Base-by-base conservation (phyloP, 208 protist genomes). In the Acanthamoeba polyphaga region DNA sequence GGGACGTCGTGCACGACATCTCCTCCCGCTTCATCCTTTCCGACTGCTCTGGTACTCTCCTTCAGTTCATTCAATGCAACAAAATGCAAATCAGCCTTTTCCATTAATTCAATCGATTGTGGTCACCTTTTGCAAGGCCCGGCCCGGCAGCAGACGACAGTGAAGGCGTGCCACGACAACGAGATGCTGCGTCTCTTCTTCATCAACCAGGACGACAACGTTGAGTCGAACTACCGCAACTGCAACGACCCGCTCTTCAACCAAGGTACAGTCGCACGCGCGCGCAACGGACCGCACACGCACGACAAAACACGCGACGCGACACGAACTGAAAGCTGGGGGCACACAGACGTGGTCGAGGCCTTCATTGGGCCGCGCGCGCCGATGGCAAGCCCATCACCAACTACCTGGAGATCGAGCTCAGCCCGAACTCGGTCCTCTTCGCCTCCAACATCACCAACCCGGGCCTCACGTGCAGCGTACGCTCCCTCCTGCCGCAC, bases 381-480 rank as follows among this genome's bases (percentile, higher is more conserved):
- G 34, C 34, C 15, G 38, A 80, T 46, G 72, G 72, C 4, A 80
- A 80, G 72, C 7, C 8, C 17, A 49, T 80, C 34, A 38, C 29
- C 32, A 80, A 80, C 32, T 80, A 80, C 38, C 72, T 80, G 24
- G 72, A 80, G 38, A 29, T 80, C 17, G 72, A 80, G 72, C 72
- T 80, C 34, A 80, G 72, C 72, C 72, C 72, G n/a, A 80, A 80
- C 72, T 80, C 72, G 38, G 72, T 80, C 72, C n/a, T 80, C 32
- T 80, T 80, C 72, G 72, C 72, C 15, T 80, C 72, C 72, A 80
- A 80, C 72, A 80, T 80, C 72, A 80, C 72, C 72, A 80, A 80
- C 72, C 72, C 72, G 72, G 38, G 34, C 72, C 72, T 80, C 32
- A n/a, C 34, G 34, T 80, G 72, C 38, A 80, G 38, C 38, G 72